Evolutionary conservation across 352 stramenopile genomes (phyloP).

Genomic region (Pythium scleroteichum): DNA sequence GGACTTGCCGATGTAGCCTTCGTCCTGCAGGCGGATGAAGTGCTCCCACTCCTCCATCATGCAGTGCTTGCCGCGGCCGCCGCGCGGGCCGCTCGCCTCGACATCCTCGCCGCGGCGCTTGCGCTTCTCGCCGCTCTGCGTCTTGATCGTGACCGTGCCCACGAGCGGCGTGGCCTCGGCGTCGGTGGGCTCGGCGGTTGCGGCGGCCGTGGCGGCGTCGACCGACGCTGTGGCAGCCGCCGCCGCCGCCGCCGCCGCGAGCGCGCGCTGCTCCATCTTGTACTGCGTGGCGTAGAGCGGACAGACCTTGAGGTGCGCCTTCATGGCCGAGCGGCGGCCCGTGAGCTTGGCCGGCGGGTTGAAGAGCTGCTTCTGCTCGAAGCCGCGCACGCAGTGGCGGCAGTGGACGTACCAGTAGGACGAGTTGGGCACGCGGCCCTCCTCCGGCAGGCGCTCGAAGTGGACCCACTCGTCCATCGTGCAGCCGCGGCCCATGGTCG

Average conservation of each 20-base stretch:
- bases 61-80: constrained; percentile 70
- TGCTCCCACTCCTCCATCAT: constrained; percentile 86
- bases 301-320: constrained; percentile 71
- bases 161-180: not conserved
- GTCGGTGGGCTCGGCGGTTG: not conserved
- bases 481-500: constrained; percentile 63
- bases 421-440: constrained; percentile 71
- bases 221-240: constrained; percentile 18
- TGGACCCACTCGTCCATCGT: constrained; percentile 85
- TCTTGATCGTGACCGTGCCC: constrained; percentile 22
- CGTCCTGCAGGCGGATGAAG: constrained; percentile 70
- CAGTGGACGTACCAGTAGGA: constrained; percentile 85
- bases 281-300: constrained; percentile 71
- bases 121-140: constrained; percentile 44
- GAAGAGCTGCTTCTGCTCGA: constrained; percentile 66
- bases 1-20: constrained; percentile 82
- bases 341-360: constrained; percentile 59
- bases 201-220: not conserved
- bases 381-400: constrained; percentile 64
- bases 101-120: constrained; percentile 43
- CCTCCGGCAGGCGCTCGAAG: constrained; percentile 68
- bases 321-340: constrained; percentile 74
- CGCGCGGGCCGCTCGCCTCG: constrained; percentile 39
- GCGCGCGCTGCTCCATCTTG: constrained; percentile 49
- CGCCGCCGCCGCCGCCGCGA: constrained; percentile 29